Base-by-base conservation (phyloP, 768 basidiomycete genomes). In the Xerocomellus amylosporus region DNA sequence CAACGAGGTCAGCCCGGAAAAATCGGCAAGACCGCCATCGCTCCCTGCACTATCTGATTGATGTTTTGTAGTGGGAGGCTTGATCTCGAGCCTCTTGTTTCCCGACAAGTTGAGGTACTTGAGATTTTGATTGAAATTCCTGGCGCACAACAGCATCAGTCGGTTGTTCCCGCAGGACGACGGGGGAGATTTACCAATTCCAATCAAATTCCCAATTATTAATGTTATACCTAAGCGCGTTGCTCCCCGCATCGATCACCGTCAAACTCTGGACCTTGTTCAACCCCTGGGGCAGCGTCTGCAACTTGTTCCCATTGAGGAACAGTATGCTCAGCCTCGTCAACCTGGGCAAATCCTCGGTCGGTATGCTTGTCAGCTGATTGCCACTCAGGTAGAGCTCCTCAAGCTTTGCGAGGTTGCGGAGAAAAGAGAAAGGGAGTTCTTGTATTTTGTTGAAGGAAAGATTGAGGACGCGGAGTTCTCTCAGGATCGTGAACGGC, bases 181-280 rank as follows among this genome's bases (percentile, higher is more conserved):
- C 4, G 33, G 19, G 7, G 24, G 1, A 26, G 20, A 22, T 83
- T 46, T 59, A 96, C 96, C 97, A 98, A 69, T 99, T 98, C 95
- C 95, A 98, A 73, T 99, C 97, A 70, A 94, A 98, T 69, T 96
- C 92, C 88, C 88, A 94, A 65, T 99, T 99, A 61, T 92, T 90
- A 62, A 97, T 93, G 68, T 98, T 99, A 73, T 98, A 98, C 79
- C 90, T 92, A 71, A 99, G 76, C 49, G 84, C 71, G 69, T 99
- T 99, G 69, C 88, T 94, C 8, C 97, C 95, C 5, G 90, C 95
- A 66, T 99, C 97, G 61, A 99, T 77, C 31, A 89, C 83, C 49
- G 79, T 81, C 64, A 99, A 74, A 44, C 80, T 85, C 66, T 81
- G 80, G 55, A 97, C 81, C 67, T 92, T 91, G 37, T 86, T 87